Base-by-base conservation (phyloP, 331 rosid species). In the Cucumis variabilis region DNA sequence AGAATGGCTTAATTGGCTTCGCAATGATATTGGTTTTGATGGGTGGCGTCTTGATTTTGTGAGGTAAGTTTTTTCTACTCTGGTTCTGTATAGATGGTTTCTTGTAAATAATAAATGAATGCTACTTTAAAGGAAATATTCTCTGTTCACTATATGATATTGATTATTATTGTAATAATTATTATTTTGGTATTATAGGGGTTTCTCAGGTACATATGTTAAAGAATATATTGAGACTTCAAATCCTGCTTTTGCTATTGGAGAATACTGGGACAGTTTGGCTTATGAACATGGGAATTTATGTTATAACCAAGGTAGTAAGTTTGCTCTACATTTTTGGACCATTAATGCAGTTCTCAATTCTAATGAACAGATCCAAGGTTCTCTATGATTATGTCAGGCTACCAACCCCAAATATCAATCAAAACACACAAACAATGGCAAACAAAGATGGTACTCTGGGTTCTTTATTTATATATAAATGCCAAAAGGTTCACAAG, bases 221-320 rank as follows among this genome's bases (percentile, higher is more conserved):
- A 95, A 93, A 88, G 98, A 95, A 86, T 95, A 95, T 89, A 93
- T 95, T 82, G 96, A 92, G 90, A 89, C 95, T 79, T 92, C 95
- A 51, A 89, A 76, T 83, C 98, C 98, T 0, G 91, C 87, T 28
- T 95, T 93, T 89, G 91, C 98, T 66, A 92, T 95, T 83, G 98
- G 98, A 91, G 98, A 95, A 89, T 95, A 95, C 87, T 95, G 98
- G 98, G 98, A 95, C 92, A 91, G 94, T 89, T 88, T 93, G 90
- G 89, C 76, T 73, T 95, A 95, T 90, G 95, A 93, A 88, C 92
- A 92, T 77, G 96, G 94, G 75, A 89, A 88, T 87, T 90, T 95
- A 93, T 92, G 92, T 67, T 93, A 95, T 92, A 93, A 89, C 85
- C 98, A 95, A 95, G 96, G 98, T 94, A 89, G 77, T 71, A 89